Conservation (phyloP, 164 flowering plant species). For the Euptelea pleiosperma region DNA sequence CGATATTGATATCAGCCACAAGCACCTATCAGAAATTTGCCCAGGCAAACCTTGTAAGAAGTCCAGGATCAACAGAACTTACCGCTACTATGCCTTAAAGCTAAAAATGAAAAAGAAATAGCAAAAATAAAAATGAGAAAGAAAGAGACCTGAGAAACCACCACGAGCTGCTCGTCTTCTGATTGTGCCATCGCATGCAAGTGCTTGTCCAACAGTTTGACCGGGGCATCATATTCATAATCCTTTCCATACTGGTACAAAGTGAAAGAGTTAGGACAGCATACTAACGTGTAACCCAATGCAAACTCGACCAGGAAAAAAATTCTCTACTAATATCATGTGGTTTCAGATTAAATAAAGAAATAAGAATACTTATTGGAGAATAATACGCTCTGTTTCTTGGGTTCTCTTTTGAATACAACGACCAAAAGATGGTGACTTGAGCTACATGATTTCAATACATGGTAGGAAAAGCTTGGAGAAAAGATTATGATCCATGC, state of each 20-base stretch:
- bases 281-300: not conserved
- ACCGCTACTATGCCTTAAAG: not conserved
- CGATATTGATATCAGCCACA: slow-evolving; percentile 86
- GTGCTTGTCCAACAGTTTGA: slow-evolving; percentile 81
- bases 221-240: slow-evolving; percentile 81
- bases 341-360: too few species aligned
- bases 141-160: slow-evolving; percentile 74
- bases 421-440: too few species aligned
- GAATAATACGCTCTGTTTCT: too few species aligned
- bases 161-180: slow-evolving; percentile 81
- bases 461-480: too few species aligned
- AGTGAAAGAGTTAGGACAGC: not conserved
- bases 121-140: not conserved
- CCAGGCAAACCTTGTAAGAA: too few species aligned
- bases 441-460: too few species aligned
- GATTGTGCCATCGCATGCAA: slow-evolving; percentile 75
- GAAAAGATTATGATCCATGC: too few species aligned
- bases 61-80: too few species aligned
- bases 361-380: too few species aligned
- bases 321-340: too few species aligned
- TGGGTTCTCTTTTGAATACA: too few species aligned
- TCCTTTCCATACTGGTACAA: slow-evolving; percentile 79
- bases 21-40: slow-evolving; percentile 49
- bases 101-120: not conserved
- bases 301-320: not conserved